Evolutionary conservation across 192 early-diverging fungal genomes (phyloP).

Genomic region (Coemansia sp.): DNA sequence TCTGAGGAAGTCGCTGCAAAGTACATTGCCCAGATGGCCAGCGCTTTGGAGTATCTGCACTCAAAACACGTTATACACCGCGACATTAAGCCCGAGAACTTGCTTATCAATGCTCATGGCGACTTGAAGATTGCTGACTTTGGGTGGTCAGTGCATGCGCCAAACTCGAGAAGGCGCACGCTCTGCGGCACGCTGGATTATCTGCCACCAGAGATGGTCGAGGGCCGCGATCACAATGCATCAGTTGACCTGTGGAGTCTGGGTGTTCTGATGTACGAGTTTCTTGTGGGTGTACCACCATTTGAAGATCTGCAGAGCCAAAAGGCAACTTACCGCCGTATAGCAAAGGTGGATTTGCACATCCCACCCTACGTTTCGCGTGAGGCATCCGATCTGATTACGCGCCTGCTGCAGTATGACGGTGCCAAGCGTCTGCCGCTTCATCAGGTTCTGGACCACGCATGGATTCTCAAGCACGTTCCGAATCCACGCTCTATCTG

Average conservation of each 20-base stretch:
- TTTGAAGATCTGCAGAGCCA: conserved; percentile 74
- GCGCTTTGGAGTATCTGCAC: conserved; percentile 84
- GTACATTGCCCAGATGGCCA: conserved; percentile 89
- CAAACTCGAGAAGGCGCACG: conserved; percentile 74
- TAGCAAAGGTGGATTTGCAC: conserved; percentile 78
- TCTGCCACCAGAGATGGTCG: conserved; percentile 94
- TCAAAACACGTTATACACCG: conserved; percentile 89
- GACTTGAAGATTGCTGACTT: conserved; percentile 96
- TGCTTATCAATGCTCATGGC: conserved; percentile 80
- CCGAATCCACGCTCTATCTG: conserved; percentile 17
- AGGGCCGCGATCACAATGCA: conserved; percentile 73
- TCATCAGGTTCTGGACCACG: conserved; percentile 74
- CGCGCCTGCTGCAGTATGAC: conserved; percentile 67
- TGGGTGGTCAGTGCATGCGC: conserved; percentile 94
- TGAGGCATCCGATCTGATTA: conserved; percentile 85
- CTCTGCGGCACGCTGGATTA: conserved; percentile 96
- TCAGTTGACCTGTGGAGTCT: conserved; percentile 91
- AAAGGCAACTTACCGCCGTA: conserved; percentile 75
- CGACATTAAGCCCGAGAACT: conserved; percentile 96
- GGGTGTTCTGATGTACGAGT: conserved; percentile 91
- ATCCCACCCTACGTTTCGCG: conserved; percentile 75
- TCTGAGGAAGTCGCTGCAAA: conserved; percentile 73
- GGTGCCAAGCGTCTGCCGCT: conserved; percentile 70
- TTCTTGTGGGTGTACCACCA: conserved; percentile 87
- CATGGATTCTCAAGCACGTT: conserved; percentile 60